A percentile compares a stretch with the other conserved stretches of the same genome.
These are phyloP conservation scores for Phytophthora chlamydospora DNA, from an alignment of 352 stramenopile genomes.

Conservation along the genomic window DNA sequence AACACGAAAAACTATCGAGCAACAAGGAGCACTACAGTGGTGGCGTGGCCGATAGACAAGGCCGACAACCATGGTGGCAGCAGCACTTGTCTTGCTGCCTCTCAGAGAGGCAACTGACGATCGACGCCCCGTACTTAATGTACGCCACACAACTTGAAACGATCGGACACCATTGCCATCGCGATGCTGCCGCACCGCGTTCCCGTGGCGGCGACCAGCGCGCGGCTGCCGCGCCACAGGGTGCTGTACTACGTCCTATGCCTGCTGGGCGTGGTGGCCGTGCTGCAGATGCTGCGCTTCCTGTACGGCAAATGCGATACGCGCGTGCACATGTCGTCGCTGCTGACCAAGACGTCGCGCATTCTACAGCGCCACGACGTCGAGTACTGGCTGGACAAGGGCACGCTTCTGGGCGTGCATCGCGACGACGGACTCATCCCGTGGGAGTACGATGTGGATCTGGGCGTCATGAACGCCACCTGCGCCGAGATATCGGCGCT, in stretches of 20 bases:
- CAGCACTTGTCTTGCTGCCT: too few species aligned
- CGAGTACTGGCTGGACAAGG: conserved; percentile 88
- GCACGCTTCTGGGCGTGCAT: conserved; percentile 72
- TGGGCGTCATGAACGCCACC: conserved; percentile 80
- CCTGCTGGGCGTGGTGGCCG: conserved; percentile 30
- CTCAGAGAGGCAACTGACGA: too few species aligned
- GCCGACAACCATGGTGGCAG: too few species aligned
- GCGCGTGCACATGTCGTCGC: conserved; percentile 62
- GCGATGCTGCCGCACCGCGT: conserved; percentile 42
- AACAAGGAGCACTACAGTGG: too few species aligned
- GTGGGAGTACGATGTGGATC: conserved; percentile 83
- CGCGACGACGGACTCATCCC: conserved; percentile 76
- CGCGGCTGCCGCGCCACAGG: conserved; percentile 27
- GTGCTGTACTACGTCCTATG: conserved; percentile 38
- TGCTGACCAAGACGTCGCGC: conserved; percentile 69
- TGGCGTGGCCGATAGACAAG: too few species aligned
- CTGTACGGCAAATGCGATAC: conserved; percentile 82
- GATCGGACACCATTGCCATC: neutral
- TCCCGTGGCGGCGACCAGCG: conserved; percentile 16
- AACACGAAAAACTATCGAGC: too few species aligned
- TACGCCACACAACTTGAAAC: conserved; percentile 21
- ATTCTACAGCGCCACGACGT: conserved; percentile 70
- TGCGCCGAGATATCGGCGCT: conserved; percentile 71
- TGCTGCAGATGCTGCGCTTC: conserved; percentile 58
- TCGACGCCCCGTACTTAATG: too few species aligned